Evolutionary conservation across 768 basidiomycete species (phyloP).

Genomic region (Mycena epipterygia): DNA sequence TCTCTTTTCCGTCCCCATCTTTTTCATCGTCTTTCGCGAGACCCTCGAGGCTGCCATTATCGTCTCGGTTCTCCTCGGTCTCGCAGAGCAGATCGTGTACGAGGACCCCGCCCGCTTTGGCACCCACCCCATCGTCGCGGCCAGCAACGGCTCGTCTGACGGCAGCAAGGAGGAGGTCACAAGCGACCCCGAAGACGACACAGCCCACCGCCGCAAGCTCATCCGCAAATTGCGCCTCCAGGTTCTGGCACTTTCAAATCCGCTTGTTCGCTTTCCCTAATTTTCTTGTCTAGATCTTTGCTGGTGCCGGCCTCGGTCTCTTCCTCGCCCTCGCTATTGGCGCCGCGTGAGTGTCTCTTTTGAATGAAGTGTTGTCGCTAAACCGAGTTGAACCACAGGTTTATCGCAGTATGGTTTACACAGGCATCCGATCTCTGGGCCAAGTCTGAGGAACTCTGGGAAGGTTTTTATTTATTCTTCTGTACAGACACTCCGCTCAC

Average conservation of each 20-base stretch:
- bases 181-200: conserved; percentile 47
- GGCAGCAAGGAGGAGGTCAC: conserved; percentile 45
- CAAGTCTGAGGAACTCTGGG: conserved; percentile 91
- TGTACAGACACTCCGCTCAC: neutral
- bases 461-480: conserved; percentile 66
- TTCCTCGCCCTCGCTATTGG: conserved; percentile 86
- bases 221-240: conserved; percentile 80
- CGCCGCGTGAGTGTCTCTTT: conserved; percentile 66
- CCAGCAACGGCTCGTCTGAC: conserved; percentile 30
- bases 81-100: conserved; percentile 88
- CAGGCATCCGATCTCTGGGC: conserved; percentile 88
- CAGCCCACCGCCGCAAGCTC: conserved; percentile 56
- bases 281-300: conserved; percentile 68
- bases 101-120: conserved; percentile 47
- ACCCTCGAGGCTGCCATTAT: conserved; percentile 94
- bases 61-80: conserved; percentile 90
- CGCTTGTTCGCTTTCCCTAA: neutral
- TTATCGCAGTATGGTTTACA: conserved; percentile 97
- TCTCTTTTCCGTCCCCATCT: conserved; percentile 92
- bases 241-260: conserved; percentile 45
- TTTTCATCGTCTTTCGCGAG: conserved; percentile 97
- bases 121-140: conserved; percentile 14
- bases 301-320: conserved; percentile 83
- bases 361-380: neutral
- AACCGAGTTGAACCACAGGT: conserved; percentile 45